Base-by-base conservation (phyloP, 129 eudicot genomes). In the Tagetes erecta region DNA sequence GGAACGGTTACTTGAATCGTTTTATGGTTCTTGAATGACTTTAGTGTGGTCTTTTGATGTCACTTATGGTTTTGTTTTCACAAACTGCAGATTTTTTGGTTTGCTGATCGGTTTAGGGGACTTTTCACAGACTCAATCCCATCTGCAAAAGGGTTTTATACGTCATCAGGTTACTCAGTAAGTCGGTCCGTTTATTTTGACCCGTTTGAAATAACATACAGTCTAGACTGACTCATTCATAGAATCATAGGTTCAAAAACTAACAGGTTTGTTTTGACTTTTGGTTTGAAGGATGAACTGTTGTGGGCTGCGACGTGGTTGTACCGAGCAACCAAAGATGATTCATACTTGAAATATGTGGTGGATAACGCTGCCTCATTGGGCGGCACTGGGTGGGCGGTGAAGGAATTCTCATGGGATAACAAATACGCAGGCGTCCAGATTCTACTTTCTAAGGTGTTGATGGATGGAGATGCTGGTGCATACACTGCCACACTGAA, bases 231-330 rank as follows among this genome's bases (percentile, higher is more conserved):
- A 57, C 37, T 5, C 12, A 31, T 27, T 27, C 4, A 27, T 35
- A 59, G n/a, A n/a, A n/a, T n/a, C n/a, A n/a, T n/a, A 49, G 51
- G 56, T 70, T 52, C 56, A 53, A 33, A 33, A 76, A 35, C 8
- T 50, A 53, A 27, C 4, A 49, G 46, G 45, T 33, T 47, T 64
- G 37, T 44, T 44, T 47, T 3, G 5, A 4, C 3, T 72, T 34
- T 39, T 79, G 45, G 10, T 40, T 57, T 39, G 5, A 40, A 92
- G 91, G 97, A 92, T 78, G 96, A 92, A 75, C 76, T 92, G 12
- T 74, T 92, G 70, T 92, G 97, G 97, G 97, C 85, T n/a, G 97
- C 96, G 34, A 75, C 97, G 50, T 92, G 97, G 97, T 86, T 92
- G 67, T 65, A 80, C 53, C 73, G 88, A 60, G 97, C 96, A 55